phyloP scores from a whole-genome alignment of 345 rosid species.

The Lumnitzera racemosa region DNA sequence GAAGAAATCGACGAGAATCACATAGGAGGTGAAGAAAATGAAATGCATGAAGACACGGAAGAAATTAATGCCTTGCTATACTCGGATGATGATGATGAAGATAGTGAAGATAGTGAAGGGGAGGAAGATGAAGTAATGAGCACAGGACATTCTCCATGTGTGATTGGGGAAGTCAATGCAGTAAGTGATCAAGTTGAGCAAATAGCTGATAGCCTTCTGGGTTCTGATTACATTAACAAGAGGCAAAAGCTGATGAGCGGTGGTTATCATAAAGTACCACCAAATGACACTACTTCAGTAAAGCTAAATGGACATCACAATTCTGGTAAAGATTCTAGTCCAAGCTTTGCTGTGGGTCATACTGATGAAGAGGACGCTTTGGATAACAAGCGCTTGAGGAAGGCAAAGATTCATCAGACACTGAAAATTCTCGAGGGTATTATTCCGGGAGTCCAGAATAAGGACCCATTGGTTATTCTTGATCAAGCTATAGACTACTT shows the following conservation, averaged over 20 bases:
- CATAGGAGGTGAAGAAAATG: conserved; percentile 34
- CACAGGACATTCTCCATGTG: conserved; percentile 69
- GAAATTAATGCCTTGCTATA: conserved; percentile 74
- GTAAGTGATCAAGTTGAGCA: too few species aligned
- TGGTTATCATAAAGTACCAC: too few species aligned
- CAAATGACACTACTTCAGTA: too few species aligned
- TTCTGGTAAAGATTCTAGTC: too few species aligned
- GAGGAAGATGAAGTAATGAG: conserved; percentile 62
- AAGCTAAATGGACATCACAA: too few species aligned
- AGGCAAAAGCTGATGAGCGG: too few species aligned
- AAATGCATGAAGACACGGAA: conserved; percentile 73
- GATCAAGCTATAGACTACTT: conserved; percentile 71
- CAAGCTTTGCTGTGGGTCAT: too few species aligned
- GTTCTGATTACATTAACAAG: too few species aligned
- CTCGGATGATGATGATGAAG: conserved; percentile 51
- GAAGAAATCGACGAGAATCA: conserved; percentile 21
- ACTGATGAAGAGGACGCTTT: too few species aligned
- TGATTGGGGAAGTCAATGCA: conserved; percentile 6
- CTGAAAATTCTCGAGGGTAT: conserved; percentile 51
- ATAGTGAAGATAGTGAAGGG: conserved; percentile 15
- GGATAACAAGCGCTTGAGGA: background rate
- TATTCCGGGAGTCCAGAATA: conserved; percentile 57
- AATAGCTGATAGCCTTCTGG: too few species aligned
- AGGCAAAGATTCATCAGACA: conserved; percentile 26
- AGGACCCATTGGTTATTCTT: conserved; percentile 48